phyloP scores from a whole-genome alignment of 1,284 basidiomycete genomes.

The Chalciporus sp. region DNA sequence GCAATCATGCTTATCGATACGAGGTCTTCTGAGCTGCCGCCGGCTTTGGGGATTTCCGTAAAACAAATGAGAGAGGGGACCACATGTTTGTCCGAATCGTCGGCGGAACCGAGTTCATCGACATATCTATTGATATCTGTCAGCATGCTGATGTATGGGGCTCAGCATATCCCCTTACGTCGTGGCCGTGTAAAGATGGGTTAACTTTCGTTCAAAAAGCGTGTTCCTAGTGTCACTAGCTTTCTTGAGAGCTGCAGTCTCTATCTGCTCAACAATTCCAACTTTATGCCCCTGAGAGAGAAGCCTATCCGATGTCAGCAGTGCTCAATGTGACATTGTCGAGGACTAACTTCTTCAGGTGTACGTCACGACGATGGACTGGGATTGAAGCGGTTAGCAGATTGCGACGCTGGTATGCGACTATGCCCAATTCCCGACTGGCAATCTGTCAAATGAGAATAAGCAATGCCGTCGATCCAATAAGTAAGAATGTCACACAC shows the following conservation, averaged over 20 bases:
- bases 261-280: slow-evolving; percentile 89
- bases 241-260: slow-evolving; percentile 96
- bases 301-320: slow-evolving; percentile 50
- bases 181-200: slow-evolving; percentile 84
- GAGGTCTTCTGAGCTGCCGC: slow-evolving; percentile 52
- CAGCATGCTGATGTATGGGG: background rate
- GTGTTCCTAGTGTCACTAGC: slow-evolving; percentile 80
- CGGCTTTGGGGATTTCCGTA: slow-evolving; percentile 58
- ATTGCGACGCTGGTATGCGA: slow-evolving; percentile 77
- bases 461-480: slow-evolving; percentile 1
- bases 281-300: slow-evolving; percentile 87
- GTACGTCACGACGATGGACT: slow-evolving; percentile 77
- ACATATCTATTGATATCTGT: slow-evolving; percentile 55
- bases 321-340: background rate
- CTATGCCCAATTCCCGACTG: slow-evolving; percentile 81
- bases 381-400: slow-evolving; percentile 86
- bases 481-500: slow-evolving; percentile 18
- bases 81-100: slow-evolving; percentile 57
- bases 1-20: slow-evolving; percentile 77
- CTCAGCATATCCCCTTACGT: slow-evolving; percentile 58
- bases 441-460: slow-evolving; percentile 56
- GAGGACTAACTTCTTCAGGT: slow-evolving; percentile 77
- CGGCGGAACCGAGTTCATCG: slow-evolving; percentile 70
- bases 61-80: slow-evolving; percentile 72
- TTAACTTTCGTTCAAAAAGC: slow-evolving; percentile 82